These are phyloP conservation scores for Boletales sp. DNA, from an alignment of 768 basidiomycete species.

Conservation along the genomic window DNA sequence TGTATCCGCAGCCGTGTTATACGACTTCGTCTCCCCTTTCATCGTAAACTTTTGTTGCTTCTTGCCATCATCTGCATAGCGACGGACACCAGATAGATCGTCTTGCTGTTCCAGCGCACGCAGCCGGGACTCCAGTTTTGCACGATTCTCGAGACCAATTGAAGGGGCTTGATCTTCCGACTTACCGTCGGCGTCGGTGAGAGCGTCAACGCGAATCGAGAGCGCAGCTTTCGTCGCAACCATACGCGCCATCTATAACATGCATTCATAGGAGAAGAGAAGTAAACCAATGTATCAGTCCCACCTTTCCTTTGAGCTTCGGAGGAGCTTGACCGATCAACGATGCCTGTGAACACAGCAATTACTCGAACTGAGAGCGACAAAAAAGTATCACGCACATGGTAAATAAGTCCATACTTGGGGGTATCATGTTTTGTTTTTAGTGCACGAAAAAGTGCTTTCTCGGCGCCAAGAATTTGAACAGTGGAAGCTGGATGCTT, in stretches of 20 bases:
- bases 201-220: slow-evolving; percentile 95
- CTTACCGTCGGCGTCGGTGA: slow-evolving; percentile 89
- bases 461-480: slow-evolving; percentile 75
- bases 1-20: slow-evolving; percentile 84
- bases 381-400: slow-evolving; percentile 48
- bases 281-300: slow-evolving; percentile 6
- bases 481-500: slow-evolving; percentile 80
- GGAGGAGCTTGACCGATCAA: slow-evolving; percentile 96
- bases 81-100: slow-evolving; percentile 69
- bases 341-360: slow-evolving; percentile 58
- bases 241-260: slow-evolving; percentile 92
- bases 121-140: slow-evolving; percentile 92
- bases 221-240: slow-evolving; percentile 97
- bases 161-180: slow-evolving; percentile 77
- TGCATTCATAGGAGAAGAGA: neutral
- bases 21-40: slow-evolving; percentile 72
- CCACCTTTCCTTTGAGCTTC: slow-evolving; percentile 94
- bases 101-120: slow-evolving; percentile 82
- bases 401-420: slow-evolving; percentile 99
- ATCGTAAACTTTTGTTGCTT: slow-evolving; percentile 82
- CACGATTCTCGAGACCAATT: slow-evolving; percentile 89
- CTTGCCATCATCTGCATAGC: slow-evolving; percentile 56
- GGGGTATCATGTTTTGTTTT: slow-evolving; percentile 93
- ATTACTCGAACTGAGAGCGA: slow-evolving; percentile 1
- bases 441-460: slow-evolving; percentile 70